Evolutionary conservation across 495 filamentous ascomycete species (phyloP).

Genomic region (Pyronema omphalodes): DNA sequence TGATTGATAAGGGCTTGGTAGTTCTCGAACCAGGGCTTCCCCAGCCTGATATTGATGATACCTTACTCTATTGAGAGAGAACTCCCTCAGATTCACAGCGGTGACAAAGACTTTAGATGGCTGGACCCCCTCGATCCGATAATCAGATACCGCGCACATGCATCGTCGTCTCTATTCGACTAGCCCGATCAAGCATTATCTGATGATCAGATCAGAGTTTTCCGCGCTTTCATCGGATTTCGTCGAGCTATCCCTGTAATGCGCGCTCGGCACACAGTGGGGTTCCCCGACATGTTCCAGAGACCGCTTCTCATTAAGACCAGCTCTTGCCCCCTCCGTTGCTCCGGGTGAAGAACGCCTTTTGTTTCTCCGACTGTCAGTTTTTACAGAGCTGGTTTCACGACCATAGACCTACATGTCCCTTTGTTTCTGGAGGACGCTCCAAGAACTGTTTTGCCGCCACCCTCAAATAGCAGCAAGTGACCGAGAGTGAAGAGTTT

Average conservation of each 20-base stretch:
- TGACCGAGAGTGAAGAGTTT: neutral
- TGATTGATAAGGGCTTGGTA: too few species aligned
- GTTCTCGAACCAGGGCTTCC: too few species aligned
- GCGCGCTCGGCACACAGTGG: neutral
- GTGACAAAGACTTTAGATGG: too few species aligned
- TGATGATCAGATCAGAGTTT: constrained; percentile 5
- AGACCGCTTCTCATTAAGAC: neutral
- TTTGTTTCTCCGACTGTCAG: neutral
- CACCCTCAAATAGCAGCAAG: neutral
- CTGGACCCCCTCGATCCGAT: too few species aligned
- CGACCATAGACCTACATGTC: neutral
- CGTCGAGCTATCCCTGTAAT: neutral
- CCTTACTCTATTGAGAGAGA: too few species aligned
- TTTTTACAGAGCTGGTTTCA: neutral
- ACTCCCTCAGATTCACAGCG: too few species aligned
- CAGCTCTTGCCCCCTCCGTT: neutral
- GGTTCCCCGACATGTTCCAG: neutral
- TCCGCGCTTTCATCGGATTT: neutral
- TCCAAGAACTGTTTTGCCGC: neutral
- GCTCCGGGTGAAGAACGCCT: neutral
- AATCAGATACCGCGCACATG: too few species aligned
- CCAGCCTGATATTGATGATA: too few species aligned
- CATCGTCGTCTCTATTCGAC: too few species aligned
- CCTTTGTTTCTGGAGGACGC: neutral
- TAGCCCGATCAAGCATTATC: neutral